phyloP scores from a whole-genome alignment of 805 yeast species.

The Saccharomycopsis schoenii region DNA sequence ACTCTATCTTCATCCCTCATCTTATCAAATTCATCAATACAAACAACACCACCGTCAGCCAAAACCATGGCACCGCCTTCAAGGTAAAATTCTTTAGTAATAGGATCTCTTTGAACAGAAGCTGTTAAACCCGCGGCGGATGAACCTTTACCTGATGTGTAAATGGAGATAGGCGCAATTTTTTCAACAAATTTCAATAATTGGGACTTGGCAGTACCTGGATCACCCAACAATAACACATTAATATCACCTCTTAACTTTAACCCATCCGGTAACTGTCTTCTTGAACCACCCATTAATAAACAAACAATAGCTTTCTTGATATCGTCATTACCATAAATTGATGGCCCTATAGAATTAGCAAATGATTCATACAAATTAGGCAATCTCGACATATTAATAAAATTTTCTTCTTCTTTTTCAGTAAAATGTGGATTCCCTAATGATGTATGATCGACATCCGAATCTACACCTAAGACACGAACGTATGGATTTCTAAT shows the following conservation, averaged over 20 bases:
- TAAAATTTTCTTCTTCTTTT: conserved; percentile 89
- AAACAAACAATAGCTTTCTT: conserved; percentile 90
- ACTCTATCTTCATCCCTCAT: conserved; percentile 99
- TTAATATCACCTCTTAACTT: conserved; percentile 95
- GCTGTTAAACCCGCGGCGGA: conserved; percentile 99
- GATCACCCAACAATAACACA: conserved; percentile 89
- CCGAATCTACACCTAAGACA: conserved; percentile 79
- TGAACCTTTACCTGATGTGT: conserved; percentile 98
- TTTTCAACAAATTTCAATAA: conserved; percentile 90
- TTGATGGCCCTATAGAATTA: conserved; percentile 89
- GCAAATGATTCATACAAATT: conserved; percentile 80
- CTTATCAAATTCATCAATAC: conserved; percentile 98
- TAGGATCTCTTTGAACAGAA: conserved; percentile 85
- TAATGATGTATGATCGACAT: conserved; percentile 58
- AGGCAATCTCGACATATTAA: conserved; percentile 71
- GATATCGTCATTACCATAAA: conserved; percentile 87
- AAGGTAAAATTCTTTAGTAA: conserved; percentile 81
- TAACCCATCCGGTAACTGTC: conserved; percentile 90
- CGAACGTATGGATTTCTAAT: conserved; percentile 86
- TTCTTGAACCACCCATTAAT: conserved; percentile 89
- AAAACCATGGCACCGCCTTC: conserved; percentile 99
- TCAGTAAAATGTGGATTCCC: conserved; percentile 64
- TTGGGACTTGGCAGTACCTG: conserved; percentile 98
- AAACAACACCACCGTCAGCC: conserved; percentile 98
- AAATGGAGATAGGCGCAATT: conserved; percentile 87